phyloP scores from a whole-genome alignment of 225 moss, liverwort and hornwort species.

The Physcomitrellopsis africana region DNA sequence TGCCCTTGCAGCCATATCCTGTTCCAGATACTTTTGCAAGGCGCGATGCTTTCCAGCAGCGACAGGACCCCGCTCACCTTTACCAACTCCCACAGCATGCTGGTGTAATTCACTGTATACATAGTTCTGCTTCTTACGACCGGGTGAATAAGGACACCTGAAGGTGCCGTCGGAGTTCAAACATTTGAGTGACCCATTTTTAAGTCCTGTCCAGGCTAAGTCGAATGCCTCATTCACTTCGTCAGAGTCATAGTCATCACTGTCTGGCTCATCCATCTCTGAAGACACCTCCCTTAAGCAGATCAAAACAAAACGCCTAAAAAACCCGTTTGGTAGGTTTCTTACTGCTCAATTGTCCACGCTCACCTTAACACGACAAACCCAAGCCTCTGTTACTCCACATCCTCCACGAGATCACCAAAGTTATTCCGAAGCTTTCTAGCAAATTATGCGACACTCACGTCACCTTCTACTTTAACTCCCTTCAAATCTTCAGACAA shows the following conservation, averaged over 20 bases:
- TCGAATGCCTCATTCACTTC: constrained; percentile 45
- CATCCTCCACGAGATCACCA: too few species aligned
- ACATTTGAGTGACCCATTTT: constrained; percentile 33
- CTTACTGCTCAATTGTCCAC: too few species aligned
- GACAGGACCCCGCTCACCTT: constrained; percentile 56
- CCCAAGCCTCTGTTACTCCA: too few species aligned
- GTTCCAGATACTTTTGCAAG: constrained; percentile 50
- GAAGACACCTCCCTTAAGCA: not conserved
- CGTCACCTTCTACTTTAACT: too few species aligned
- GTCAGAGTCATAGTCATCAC: constrained; percentile 44
- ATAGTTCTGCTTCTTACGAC: constrained; percentile 76
- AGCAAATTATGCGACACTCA: too few species aligned
- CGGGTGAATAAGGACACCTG: constrained; percentile 74
- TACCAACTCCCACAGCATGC: constrained; percentile 65
- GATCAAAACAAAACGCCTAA: too few species aligned
- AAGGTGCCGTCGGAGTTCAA: constrained; percentile 68
- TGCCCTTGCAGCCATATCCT: constrained; percentile 42
- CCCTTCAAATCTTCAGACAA: too few species aligned
- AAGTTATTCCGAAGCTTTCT: too few species aligned
- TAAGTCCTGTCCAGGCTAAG: constrained; percentile 26
- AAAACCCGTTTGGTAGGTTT: too few species aligned
- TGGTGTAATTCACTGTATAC: constrained; percentile 64
- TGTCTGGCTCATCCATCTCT: constrained; percentile 42
- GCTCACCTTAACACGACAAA: too few species aligned
- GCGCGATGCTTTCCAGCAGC: constrained; percentile 69